Evolutionary conservation across 164 flowering plant species (phyloP), one percentile per base, ranked within the genome.

Genomic region (Kingdonia uniflora): DNA sequence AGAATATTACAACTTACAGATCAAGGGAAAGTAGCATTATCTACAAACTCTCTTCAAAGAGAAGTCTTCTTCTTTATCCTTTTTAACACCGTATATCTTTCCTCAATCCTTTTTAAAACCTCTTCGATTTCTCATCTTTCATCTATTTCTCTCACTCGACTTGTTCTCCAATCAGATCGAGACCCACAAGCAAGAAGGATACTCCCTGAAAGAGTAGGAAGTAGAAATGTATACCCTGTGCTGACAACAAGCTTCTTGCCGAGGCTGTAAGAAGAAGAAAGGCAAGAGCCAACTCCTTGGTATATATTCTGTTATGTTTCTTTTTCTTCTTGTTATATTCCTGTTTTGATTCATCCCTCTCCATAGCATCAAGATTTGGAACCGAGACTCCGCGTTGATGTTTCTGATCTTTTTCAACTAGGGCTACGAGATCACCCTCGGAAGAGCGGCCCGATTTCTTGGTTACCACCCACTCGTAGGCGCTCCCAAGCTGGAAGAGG

Each of bases 401-500:
- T 41, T 60, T 79, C 41, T 62, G 21, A 43, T 74, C 76, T 46
- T 74, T 73, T 49, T 71, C 84, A 17, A 66, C 70, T 14, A 82
- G 63, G 13, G 77, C 53, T 1, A 55, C 57, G 5, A 87, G 80
- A 66, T 87, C 96, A 11, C 87, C 89, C 57, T 87, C 92, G 0
- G 95, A 87, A 1, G 95, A 84, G 1, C 95, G 86, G 6, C 95
- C 95, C 1, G 91, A 82, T 63, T 87, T 87, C 74, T 87, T 87
- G 6, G 96, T 87, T n/a, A 87, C 96, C 20, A 87, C 89, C 96
- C 96, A 87, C 44, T 87, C 96, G 19, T 87, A 84, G 0, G 96
- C 88, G 54, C 87, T 87, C 5, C 96, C 98, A 8, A 91, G 81
- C 68, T 91, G 96, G 77, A 91, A 91, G 12, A 91, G 69, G 13